A percentile compares a stretch with the other conserved stretches of the same genome.
Conservation (phyloP, 2,329 filamentous ascomycete genomes). For the Teratosphaeriaceae sp. region DNA sequence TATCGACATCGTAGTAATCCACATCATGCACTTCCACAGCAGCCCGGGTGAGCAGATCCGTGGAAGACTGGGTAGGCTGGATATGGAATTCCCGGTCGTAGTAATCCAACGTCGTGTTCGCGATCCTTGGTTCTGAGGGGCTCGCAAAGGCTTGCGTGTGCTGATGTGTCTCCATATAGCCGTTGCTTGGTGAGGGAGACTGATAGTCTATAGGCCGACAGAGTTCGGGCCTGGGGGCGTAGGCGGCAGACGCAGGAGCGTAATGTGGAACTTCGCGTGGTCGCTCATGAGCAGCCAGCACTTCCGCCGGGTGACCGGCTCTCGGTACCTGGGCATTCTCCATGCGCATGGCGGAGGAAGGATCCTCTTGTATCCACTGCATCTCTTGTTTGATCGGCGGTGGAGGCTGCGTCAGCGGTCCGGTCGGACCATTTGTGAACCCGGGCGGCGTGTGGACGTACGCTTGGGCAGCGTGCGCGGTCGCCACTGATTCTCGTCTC, state of each 20-base stretch:
- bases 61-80: constrained; percentile 14
- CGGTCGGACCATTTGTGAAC: background rate
- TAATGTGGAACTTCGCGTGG: background rate
- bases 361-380: constrained; percentile 1
- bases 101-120: constrained; percentile 16
- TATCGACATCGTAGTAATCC: constrained; percentile 44
- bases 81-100: constrained; percentile 21
- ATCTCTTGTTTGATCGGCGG: background rate
- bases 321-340: background rate
- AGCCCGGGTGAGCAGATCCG: constrained; percentile 29
- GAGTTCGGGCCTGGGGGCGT: constrained; percentile 17
- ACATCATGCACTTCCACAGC: constrained; percentile 42
- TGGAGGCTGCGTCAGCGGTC: background rate
- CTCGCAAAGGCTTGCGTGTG: no score
- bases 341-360: background rate
- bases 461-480: background rate
- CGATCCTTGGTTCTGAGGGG: background rate
- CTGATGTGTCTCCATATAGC: background rate
- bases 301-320: background rate
- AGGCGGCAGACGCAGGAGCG: background rate
- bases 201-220: constrained; percentile 14
- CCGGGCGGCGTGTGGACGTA: background rate
- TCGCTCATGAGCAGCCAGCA: background rate
- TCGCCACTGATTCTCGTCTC: no score
- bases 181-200: background rate